phyloP scores from a whole-genome alignment of 805 yeast genomes.

The Candida methanosorbosa region DNA sequence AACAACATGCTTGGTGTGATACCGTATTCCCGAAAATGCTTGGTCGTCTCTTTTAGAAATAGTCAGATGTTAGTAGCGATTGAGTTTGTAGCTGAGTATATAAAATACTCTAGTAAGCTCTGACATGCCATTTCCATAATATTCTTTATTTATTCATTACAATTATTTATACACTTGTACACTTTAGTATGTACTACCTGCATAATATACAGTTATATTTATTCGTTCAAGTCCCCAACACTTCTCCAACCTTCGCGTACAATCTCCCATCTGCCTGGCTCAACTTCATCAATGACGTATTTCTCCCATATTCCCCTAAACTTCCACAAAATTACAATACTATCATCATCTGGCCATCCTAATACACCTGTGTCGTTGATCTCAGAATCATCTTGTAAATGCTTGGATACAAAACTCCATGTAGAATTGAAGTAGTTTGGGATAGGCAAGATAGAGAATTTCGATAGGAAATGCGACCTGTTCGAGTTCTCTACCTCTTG shows the following conservation, averaged over 20 bases:
- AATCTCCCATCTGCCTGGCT: constrained; percentile 39
- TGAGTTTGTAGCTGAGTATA: not conserved
- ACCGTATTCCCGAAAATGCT: not conserved
- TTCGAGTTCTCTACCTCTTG: constrained; percentile 19
- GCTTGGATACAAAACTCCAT: constrained; percentile 80
- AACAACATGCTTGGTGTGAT: not conserved
- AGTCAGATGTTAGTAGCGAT: not conserved
- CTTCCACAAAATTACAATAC: constrained; percentile 70
- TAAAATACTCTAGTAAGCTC: not conserved
- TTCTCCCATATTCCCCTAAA: constrained; percentile 77
- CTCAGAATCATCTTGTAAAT: constrained; percentile 29
- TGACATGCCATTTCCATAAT: not conserved
- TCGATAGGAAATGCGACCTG: constrained; percentile 58
- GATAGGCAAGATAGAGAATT: constrained; percentile 48
- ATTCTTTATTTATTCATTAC: not conserved
- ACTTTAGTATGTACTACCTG: not conserved
- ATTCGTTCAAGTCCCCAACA: constrained; percentile 29
- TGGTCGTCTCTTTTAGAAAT: not conserved
- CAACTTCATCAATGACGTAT: constrained; percentile 52
- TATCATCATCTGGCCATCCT: constrained; percentile 75
- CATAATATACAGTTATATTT: not conserved
- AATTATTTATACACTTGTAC: not conserved
- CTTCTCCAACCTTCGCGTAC: constrained; percentile 67
- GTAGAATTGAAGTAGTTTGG: constrained; percentile 66
- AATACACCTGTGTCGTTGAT: constrained; percentile 34